A percentile compares a stretch with the other conserved stretches of the same genome.
Conservation (phyloP, 2,329 filamentous ascomycete genomes). For the Hymenoscyphus scutula region DNA sequence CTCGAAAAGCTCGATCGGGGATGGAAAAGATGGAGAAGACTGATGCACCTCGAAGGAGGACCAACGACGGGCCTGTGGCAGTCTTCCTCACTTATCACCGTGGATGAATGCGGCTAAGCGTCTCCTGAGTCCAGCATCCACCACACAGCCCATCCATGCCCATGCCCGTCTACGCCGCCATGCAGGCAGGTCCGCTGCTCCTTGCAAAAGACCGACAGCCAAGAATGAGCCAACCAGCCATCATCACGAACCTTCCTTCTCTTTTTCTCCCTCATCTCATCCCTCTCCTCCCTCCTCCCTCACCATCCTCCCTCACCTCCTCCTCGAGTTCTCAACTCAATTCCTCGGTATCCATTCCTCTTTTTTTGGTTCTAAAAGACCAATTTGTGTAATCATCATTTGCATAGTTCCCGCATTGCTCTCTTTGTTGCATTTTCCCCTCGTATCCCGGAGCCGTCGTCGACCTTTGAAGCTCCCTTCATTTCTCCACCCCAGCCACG, state of each 20-base stretch:
- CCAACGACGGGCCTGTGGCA: neutral
- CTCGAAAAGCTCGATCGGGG: neutral
- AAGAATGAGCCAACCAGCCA: neutral
- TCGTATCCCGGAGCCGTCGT: slow-evolving; percentile 8
- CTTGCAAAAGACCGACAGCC: neutral
- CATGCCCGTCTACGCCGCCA: neutral
- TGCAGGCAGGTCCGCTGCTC: neutral
- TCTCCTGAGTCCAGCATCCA: too few species aligned
- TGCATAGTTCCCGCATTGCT: slow-evolving; percentile 12
- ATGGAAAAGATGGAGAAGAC: neutral
- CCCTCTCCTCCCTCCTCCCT: slow-evolving; percentile 10
- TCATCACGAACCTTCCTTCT: slow-evolving; percentile 8
- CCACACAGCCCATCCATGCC: too few species aligned
- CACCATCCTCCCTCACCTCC: slow-evolving; percentile 11
- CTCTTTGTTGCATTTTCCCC: slow-evolving; percentile 14
- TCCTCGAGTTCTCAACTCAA: slow-evolving; percentile 7
- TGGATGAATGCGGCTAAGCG: neutral
- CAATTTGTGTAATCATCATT: slow-evolving; percentile 10
- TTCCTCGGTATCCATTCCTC: slow-evolving; percentile 5
- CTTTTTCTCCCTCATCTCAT: slow-evolving; percentile 8
- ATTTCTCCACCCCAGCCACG: neutral
- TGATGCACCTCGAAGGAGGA: neutral
- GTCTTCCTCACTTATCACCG: neutral
- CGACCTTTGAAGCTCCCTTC: slow-evolving; percentile 6
- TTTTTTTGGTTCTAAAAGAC: slow-evolving; percentile 6